phyloP scores from a whole-genome alignment of 129 eudicot species.

The Escallonia herrerae region DNA sequence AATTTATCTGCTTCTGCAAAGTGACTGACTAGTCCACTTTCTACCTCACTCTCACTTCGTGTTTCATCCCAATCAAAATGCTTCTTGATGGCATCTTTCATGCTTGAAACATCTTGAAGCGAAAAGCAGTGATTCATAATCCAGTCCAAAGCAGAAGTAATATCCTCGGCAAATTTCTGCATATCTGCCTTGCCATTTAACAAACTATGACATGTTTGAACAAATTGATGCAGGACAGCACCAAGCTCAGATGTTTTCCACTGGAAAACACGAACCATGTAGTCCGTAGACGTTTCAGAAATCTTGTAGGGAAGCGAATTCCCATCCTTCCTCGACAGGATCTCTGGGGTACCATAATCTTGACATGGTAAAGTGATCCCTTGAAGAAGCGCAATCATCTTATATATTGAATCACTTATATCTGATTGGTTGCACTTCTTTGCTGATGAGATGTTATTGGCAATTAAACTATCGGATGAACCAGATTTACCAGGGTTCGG shows the following conservation, averaged over 20 bases:
- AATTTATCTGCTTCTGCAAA: conserved; percentile 26
- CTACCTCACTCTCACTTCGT: conserved; percentile 52
- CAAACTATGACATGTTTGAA: conserved; percentile 47
- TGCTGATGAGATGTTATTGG: conserved; percentile 7
- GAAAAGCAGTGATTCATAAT: conserved; percentile 84
- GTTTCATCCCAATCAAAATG: conserved; percentile 77
- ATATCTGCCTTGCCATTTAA: conserved; percentile 43
- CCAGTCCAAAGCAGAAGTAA: conserved; percentile 74
- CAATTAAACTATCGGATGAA: conserved; percentile 11
- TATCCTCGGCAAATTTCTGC: conserved; percentile 48
- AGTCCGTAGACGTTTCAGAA: conserved; percentile 44
- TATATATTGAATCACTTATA: conserved; percentile 33
- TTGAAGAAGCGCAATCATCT: conserved; percentile 61
- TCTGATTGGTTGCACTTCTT: conserved; percentile 12
- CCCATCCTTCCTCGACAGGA: conserved; percentile 15
- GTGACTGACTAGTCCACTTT: conserved; percentile 33
- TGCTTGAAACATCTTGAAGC: conserved; percentile 88
- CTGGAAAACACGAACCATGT: conserved; percentile 70
- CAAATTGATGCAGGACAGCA: conserved; percentile 43
- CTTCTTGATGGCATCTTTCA: conserved; percentile 58
- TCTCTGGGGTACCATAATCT: conserved; percentile 17
- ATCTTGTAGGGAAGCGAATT: conserved; percentile 18
- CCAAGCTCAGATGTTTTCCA: conserved; percentile 73
- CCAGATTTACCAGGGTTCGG: conserved; percentile 7
- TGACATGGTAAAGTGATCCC: conserved; percentile 40